These are phyloP conservation scores for Candida suzukii DNA, from an alignment of 805 yeast species.

Conservation along the genomic window DNA sequence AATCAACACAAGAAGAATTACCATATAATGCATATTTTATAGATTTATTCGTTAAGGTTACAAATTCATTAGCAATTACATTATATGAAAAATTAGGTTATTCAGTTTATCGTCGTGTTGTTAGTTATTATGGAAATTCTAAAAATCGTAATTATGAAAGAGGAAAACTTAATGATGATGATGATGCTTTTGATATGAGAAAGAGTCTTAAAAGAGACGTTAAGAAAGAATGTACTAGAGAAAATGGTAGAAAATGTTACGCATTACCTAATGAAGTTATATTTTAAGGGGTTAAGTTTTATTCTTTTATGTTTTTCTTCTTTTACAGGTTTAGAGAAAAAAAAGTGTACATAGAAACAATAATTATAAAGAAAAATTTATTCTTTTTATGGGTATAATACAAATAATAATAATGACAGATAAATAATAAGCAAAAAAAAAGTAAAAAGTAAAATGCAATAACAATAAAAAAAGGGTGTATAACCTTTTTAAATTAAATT, in stretches of 20 bases:
- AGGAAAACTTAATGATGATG: conserved; percentile 49
- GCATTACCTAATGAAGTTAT: conserved; percentile 62
- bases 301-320: not conserved
- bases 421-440: too few species aligned
- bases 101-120: conserved; percentile 75
- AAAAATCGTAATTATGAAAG: conserved; percentile 25
- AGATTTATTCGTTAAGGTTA: conserved; percentile 87
- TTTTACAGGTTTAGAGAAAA: not conserved
- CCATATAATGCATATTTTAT: conserved; percentile 79
- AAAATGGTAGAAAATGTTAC: conserved; percentile 51
- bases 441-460: too few species aligned
- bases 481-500: too few species aligned
- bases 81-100: conserved; percentile 86
- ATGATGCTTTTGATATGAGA: conserved; percentile 89
- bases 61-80: conserved; percentile 70
- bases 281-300: conserved; percentile 30
- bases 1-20: conserved; percentile 55
- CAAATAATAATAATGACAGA: too few species aligned
- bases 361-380: too few species aligned
- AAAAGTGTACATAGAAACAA: too few species aligned
- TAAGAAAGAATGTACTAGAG: conserved; percentile 44
- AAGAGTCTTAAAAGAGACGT: conserved; percentile 53
- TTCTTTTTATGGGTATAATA: too few species aligned
- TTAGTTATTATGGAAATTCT: conserved; percentile 71
- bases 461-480: too few species aligned